phyloP scores from a whole-genome alignment of 768 basidiomycete species.

The Rhizopogon vinicolor region DNA sequence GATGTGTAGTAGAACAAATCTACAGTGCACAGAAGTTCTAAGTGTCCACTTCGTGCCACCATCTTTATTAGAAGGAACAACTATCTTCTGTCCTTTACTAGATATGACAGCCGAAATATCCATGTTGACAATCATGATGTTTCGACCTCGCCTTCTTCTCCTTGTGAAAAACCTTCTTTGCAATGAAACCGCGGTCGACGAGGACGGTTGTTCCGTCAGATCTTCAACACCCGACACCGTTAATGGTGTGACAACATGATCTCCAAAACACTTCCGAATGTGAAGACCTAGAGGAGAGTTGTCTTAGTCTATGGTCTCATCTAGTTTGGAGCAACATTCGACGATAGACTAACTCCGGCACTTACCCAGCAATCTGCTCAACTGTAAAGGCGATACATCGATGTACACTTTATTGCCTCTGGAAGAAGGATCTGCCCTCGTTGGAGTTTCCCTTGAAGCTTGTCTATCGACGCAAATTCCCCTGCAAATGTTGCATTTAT shows the following conservation, averaged over 20 bases:
- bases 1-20: no score
- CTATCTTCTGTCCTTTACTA: no score
- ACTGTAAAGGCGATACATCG: conserved; percentile 10
- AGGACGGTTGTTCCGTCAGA: conserved; percentile 78
- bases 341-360: conserved; percentile 88
- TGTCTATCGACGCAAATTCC: conserved; percentile 92
- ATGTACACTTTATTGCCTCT: conserved; percentile 73
- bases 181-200: conserved; percentile 89
- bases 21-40: no score
- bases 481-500: conserved; percentile 90
- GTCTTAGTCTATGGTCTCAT: conserved; percentile 78
- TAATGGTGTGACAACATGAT: no score
- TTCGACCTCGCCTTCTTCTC: no score
- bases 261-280: no score
- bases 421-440: conserved; percentile 77
- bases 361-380: conserved; percentile 30
- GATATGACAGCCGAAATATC: no score
- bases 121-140: no score
- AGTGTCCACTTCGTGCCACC: no score
- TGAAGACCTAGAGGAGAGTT: conserved; percentile 53
- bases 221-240: no score
- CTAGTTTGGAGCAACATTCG: conserved; percentile 74
- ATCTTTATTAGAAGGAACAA: no score
- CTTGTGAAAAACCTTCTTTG: no score
- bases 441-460: conserved; percentile 86